Percentiles rank a stretch among this genome's conserved stretches.
Evolutionary conservation across 2,329 filamentous ascomycete species (phyloP).

Genomic region (Fragosphaeria purpurea): DNA sequence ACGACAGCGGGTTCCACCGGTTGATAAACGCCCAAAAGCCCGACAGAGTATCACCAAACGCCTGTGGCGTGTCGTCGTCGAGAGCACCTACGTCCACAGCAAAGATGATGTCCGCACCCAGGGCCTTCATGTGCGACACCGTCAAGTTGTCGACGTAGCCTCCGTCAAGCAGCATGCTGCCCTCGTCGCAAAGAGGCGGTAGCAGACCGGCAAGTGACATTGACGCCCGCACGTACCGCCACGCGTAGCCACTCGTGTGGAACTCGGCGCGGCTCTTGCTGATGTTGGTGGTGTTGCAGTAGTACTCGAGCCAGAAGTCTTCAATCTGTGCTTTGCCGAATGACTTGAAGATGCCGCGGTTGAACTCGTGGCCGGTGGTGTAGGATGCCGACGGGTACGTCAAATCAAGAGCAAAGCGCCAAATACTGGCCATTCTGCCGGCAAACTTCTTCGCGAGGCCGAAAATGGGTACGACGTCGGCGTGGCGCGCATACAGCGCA

Average conservation of each 20-base stretch:
- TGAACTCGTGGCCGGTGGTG: slow-evolving; percentile 97
- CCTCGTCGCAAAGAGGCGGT: slow-evolving; percentile 91
- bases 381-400: slow-evolving; percentile 96
- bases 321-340: slow-evolving; percentile 96
- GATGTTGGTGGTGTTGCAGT: slow-evolving; percentile 99
- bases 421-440: slow-evolving; percentile 97
- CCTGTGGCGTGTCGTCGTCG: slow-evolving; percentile 85
- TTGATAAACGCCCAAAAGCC: slow-evolving; percentile 93
- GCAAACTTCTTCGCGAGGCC: slow-evolving; percentile 95
- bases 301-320: slow-evolving; percentile 97
- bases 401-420: slow-evolving; percentile 92
- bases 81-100: slow-evolving; percentile 89
- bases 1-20: slow-evolving; percentile 92
- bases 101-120: slow-evolving; percentile 90
- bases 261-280: slow-evolving; percentile 86
- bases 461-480: slow-evolving; percentile 94
- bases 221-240: slow-evolving; percentile 91
- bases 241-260: slow-evolving; percentile 93
- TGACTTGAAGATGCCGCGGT: slow-evolving; percentile 96
- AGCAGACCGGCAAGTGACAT: slow-evolving; percentile 93
- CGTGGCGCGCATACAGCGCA: slow-evolving; percentile 88
- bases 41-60: slow-evolving; percentile 86
- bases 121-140: slow-evolving; percentile 90
- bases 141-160: slow-evolving; percentile 97
- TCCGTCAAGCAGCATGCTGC: slow-evolving; percentile 90